Evolutionary conservation across 106 monocot genomes (phyloP), one percentile per base, ranked within the genome.

Genomic region (Vanilla planifolia): DNA sequence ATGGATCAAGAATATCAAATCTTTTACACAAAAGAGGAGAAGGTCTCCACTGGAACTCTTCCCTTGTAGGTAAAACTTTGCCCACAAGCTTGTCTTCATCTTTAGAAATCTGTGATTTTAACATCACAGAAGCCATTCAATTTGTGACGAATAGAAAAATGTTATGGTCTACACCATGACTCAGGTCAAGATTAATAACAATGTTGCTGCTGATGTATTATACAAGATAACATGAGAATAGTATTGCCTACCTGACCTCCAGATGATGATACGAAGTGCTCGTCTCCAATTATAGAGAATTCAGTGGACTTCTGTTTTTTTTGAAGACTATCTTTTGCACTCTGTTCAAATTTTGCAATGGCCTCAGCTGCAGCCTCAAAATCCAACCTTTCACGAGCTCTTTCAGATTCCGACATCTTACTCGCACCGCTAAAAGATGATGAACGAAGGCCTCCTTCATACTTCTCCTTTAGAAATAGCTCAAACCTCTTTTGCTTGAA

Each of bases 401-500:
- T 78, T 22, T 84, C 84, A 45, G 19, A 57, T 42, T 96, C 91
- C 41, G 96, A 84, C 77, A 91, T 72, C 55, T 11, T 68, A 48
- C 39, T 55, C 20, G 53, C 45, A 48, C 61, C 62, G 41, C 70
- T 47, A 61, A 63, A 52, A 62, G 60, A 57, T 44, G 58, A 51
- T 15, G 87, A 70, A 44, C 91, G 86, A 27, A 96, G 75, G 58
- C 96, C 96, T 41, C 91, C 96, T 55, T 96, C 67, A 46, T 85
- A 96, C 58, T 91, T 96, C 45, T 91, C 96, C 66, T 91, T 96
- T 27, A 96, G 71, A 77, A 96, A 96, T 28, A 77, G 76, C 63
- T 96, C 96, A 79, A 96, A 96, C 59, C 96, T 86, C 56, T 79
- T 77, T 81, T 96, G 96, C 57, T 96, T 96, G 62, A 74, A 70